phyloP scores from a whole-genome alignment of 2,329 filamentous ascomycete genomes.

The Alternaria brassicicola region DNA sequence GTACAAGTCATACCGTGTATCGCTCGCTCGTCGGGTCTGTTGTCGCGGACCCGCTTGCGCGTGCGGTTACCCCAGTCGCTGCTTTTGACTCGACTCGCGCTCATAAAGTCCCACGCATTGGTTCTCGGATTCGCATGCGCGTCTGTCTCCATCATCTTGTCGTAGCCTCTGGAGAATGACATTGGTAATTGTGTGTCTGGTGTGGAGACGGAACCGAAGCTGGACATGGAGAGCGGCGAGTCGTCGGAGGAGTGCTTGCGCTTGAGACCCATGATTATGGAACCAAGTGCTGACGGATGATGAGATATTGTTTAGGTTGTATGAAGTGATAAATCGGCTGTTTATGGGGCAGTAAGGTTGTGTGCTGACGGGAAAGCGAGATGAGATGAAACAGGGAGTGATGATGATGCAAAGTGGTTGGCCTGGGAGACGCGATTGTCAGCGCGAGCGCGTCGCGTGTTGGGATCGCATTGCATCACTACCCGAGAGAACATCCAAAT shows the following conservation, averaged over 20 bases:
- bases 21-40: constrained; percentile 61
- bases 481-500: neutral
- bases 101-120: constrained; percentile 35
- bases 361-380: constrained; percentile 7
- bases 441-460: constrained; percentile 17
- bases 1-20: constrained; percentile 56
- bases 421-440: constrained; percentile 18
- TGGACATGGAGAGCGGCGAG: constrained; percentile 53
- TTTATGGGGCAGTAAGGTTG: neutral
- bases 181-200: constrained; percentile 40
- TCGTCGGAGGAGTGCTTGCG: constrained; percentile 61
- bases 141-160: constrained; percentile 38
- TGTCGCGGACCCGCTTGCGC: constrained; percentile 63
- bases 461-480: constrained; percentile 1
- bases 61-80: constrained; percentile 62
- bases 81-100: constrained; percentile 32
- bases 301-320: neutral
- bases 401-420: constrained; percentile 36
- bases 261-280: constrained; percentile 59
- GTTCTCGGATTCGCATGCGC: constrained; percentile 5
- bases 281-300: neutral
- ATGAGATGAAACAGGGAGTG: constrained; percentile 14
- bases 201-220: constrained; percentile 41
- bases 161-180: constrained; percentile 25
- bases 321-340: neutral